Evolutionary conservation across 768 basidiomycete species (phyloP).

Genomic region (Xerocomellus amylosporus): DNA sequence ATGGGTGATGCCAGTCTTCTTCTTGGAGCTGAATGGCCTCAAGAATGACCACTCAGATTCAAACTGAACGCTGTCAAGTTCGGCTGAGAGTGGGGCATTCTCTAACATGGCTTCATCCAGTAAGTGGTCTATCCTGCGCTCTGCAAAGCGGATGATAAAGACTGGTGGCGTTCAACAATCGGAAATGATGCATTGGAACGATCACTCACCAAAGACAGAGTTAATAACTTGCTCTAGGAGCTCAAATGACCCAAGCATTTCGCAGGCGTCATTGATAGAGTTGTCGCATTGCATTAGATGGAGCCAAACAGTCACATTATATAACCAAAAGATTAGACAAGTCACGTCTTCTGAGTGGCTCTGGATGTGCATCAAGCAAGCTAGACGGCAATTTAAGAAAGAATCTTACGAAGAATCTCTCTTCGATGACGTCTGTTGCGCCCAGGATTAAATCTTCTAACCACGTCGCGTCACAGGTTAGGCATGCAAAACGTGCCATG

Average conservation of each 20-base stretch:
- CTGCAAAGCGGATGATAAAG: slow-evolving; percentile 91
- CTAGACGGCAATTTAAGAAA: slow-evolving; percentile 1
- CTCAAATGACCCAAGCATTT: slow-evolving; percentile 78
- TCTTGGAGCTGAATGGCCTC: slow-evolving; percentile 66
- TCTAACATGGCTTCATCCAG: slow-evolving; percentile 84
- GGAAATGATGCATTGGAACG: not conserved
- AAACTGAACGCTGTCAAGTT: slow-evolving; percentile 82
- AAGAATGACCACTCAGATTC: slow-evolving; percentile 96
- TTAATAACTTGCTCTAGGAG: slow-evolving; percentile 91
- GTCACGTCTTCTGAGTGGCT: slow-evolving; percentile 81
- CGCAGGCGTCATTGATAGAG: slow-evolving; percentile 74
- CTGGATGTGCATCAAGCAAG: slow-evolving; percentile 40
- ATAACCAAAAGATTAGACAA: slow-evolving; percentile 89
- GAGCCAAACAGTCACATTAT: slow-evolving; percentile 87
- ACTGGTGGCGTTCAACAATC: slow-evolving; percentile 45
- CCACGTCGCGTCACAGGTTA: slow-evolving; percentile 89
- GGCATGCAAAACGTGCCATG: slow-evolving; percentile 87
- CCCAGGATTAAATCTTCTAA: slow-evolving; percentile 89
- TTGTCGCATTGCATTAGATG: slow-evolving; percentile 88
- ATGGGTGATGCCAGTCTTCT: slow-evolving; percentile 39
- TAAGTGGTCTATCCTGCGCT: slow-evolving; percentile 82
- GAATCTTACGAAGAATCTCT: slow-evolving; percentile 80
- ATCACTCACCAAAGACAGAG: slow-evolving; percentile 79
- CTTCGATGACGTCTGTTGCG: slow-evolving; percentile 90
- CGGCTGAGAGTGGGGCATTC: slow-evolving; percentile 70